Evolutionary conservation across 495 filamentous ascomycete species (phyloP), one percentile per base, ranked within the genome.

Genomic region (Choiromyces venosus): DNA sequence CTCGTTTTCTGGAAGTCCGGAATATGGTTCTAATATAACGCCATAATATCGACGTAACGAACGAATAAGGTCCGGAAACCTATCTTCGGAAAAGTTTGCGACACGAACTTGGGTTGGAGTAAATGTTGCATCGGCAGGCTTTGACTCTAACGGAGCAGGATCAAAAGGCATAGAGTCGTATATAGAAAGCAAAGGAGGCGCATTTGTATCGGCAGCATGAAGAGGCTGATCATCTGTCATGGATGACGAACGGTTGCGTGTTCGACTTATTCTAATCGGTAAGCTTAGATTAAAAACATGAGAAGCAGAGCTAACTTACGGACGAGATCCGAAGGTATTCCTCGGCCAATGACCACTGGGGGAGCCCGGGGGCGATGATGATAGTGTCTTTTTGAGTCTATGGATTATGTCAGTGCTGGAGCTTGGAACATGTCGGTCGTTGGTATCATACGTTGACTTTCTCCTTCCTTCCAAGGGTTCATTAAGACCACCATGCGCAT

Each of bases 71-170:
- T 80, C 79, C 10, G 78, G 72, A 38, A 80, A 80, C 25, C 79
- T 74, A 36, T 80, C 78, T 19, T 80, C 78, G n/a, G 78, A 74
- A 39, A 80, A 80, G 67, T 78, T 78, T 29, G 79, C 69, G 37
- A 80, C 76, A 12, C 72, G 78, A 21, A 80, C 79, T 71, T 80
- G 78, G n/a, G 79, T 80, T n/a, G 79, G 79, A 6, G 78, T 80
- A 35, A 80, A 78, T 19, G 71, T 35, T 1, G 74, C 56, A 67
- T 72, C 73, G 21, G 74, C 40, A 21, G 74, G 66, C 29, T 77
- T 80, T 44, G 42, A 52, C 21, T 77, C 74, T 5, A 78, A 75
- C 29, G 78, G 68, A 25, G 74, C 40, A 6, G 71, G 52, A 67
- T 79, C 77, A 33, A 76, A 73, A 16, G 71, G 77, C 29, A 78